These are phyloP conservation scores for Talaromyces wortmannii DNA, from an alignment of 495 filamentous ascomycete genomes.

Conservation along the genomic window DNA sequence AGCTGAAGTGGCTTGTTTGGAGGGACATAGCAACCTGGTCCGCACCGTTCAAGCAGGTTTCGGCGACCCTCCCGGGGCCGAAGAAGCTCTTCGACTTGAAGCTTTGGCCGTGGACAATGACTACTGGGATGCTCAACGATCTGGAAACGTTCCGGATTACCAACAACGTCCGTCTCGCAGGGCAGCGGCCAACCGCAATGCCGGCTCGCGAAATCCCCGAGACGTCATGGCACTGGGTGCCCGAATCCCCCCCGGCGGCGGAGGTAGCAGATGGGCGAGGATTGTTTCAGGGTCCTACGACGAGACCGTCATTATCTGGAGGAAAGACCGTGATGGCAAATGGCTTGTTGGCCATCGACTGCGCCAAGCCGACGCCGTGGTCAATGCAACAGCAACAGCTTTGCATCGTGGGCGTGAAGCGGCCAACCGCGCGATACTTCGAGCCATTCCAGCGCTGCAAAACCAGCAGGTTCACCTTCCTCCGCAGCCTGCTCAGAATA, in stretches of 20 bases:
- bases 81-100: constrained; percentile 62
- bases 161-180: constrained; percentile 30
- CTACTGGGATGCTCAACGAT: constrained; percentile 62
- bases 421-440: constrained; percentile 6
- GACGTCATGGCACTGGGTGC: constrained; percentile 75
- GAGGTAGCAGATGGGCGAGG: constrained; percentile 74
- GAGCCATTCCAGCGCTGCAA: constrained; percentile 5
- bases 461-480: neutral
- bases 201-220: constrained; percentile 66
- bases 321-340: constrained; percentile 68
- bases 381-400: constrained; percentile 24
- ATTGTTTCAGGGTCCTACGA: constrained; percentile 97
- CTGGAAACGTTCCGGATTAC: constrained; percentile 44
- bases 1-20: constrained; percentile 80
- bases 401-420: neutral
- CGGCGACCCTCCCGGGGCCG: constrained; percentile 75
- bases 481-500: neutral
- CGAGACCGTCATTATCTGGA: constrained; percentile 92
- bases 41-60: constrained; percentile 92
- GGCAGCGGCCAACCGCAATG: constrained; percentile 51
- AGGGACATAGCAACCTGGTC: constrained; percentile 75
- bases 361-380: constrained; percentile 57
- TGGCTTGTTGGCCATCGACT: constrained; percentile 72
- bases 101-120: constrained; percentile 64
- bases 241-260: constrained; percentile 80